Evolutionary conservation across 1,139 yeast genomes (phyloP), one percentile per base, ranked within the genome.

Genomic region (Blastobotrys raffinosifermentans): DNA sequence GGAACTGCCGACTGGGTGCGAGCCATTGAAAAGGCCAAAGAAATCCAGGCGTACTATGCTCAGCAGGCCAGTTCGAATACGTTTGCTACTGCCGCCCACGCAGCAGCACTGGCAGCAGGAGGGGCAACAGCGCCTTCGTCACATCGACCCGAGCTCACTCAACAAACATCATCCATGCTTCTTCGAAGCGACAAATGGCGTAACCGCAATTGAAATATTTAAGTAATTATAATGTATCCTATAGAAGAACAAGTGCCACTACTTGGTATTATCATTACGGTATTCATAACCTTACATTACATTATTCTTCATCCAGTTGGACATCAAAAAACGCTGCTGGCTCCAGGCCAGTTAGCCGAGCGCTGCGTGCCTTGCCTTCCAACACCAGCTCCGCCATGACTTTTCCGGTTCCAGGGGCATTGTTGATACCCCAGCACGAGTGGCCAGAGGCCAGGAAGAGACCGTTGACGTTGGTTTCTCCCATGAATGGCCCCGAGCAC

Each of bases 361-460:
- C 31, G 17, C 32, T 26, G 11, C 8, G 22, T 18, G n/a, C 25
- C 37, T 11, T 21, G n/a, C 97, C 97, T 38, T 89, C 97, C 37
- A 89, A 63, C 34, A 91, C 62, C 40, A 91, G 57, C 61, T 91
- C 97, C 49, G 95, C 78, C 82, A 91, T 75, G 33, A 91, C 73
- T 54, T 86, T 80, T 14, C 98, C 98, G 1, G 97, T 87, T 3
- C 85, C 97, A 1, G 97, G 97, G 0, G 96, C 96, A 60, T 91
- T 89, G 62, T 91, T 91, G 46, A 91, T 91, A 17, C 98, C 98
- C 98, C 98, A 91, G 63, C 97, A 91, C 15, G 94, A 81, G 60
- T 91, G 98, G 1, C 97, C 98, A 14, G 93, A 76, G 2, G 96
- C 95, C 43, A 91, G 63, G 51, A 67, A 84, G 45, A 91, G 65